Percentiles rank a stretch among this genome's conserved stretches.
These are phyloP conservation scores for Cladochytrium tenue DNA, from an alignment of 371 early-diverging fungal genomes.

Conservation along the genomic window DNA sequence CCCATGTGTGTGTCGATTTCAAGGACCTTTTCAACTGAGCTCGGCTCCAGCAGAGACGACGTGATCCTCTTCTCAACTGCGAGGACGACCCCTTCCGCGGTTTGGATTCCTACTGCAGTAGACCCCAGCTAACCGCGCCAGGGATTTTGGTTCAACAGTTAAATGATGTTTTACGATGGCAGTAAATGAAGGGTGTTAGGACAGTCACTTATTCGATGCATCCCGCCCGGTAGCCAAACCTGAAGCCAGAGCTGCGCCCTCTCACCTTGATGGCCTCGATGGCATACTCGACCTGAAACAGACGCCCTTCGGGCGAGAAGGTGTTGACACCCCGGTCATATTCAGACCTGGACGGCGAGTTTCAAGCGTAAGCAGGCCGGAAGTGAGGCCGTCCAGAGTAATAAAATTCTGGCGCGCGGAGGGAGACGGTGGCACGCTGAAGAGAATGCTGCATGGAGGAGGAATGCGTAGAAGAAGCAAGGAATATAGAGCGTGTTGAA, in stretches of 20 bases:
- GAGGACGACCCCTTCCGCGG: slow-evolving; percentile 87
- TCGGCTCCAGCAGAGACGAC: slow-evolving; percentile 86
- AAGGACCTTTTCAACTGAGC: slow-evolving; percentile 94
- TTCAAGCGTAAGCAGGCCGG: too few relatives aligned
- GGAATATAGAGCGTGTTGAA: too few relatives aligned
- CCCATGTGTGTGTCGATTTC: slow-evolving; percentile 94
- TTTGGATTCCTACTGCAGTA: slow-evolving; percentile 96
- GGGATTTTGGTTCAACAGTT: too few relatives aligned
- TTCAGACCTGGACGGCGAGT: slow-evolving; percentile 59
- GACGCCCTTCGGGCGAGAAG: slow-evolving; percentile 97
- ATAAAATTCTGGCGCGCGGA: too few relatives aligned
- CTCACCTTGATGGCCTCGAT: slow-evolving; percentile 96
- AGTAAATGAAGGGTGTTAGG: background rate
- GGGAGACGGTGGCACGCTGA: too few relatives aligned
- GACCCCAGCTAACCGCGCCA: slow-evolving; percentile 86
- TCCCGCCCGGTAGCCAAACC: too few relatives aligned
- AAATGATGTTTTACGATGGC: background rate
- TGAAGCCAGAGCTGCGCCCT: background rate
- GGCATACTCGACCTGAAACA: slow-evolving; percentile 99
- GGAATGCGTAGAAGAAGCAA: too few relatives aligned
- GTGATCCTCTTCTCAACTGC: slow-evolving; percentile 97
- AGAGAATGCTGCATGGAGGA: too few relatives aligned
- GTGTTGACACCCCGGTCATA: slow-evolving; percentile 99
- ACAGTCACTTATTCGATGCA: too few relatives aligned
- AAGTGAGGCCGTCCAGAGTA: background rate